Evolutionary conservation across 2,329 filamentous ascomycete genomes (phyloP).

Genomic region (Xylaria sp.): DNA sequence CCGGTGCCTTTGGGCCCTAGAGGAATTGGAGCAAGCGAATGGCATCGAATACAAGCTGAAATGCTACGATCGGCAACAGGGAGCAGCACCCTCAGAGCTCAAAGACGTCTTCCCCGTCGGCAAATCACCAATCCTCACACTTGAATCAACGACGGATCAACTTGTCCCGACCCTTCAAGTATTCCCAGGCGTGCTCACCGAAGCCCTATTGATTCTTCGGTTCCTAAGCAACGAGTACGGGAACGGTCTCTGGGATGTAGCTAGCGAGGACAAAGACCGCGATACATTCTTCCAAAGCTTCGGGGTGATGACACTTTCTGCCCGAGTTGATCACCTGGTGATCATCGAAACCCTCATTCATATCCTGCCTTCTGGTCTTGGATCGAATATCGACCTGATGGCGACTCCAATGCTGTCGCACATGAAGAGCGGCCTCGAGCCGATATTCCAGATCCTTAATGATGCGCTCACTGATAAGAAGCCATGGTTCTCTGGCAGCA

Average conservation of each 20-base stretch:
- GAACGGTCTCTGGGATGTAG: background rate
- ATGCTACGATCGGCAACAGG: background rate
- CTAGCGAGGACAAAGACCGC: background rate
- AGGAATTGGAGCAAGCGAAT: constrained; percentile 1
- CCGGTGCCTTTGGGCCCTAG: background rate
- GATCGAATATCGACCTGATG: background rate
- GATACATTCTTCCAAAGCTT: background rate
- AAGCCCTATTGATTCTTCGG: background rate
- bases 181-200: background rate
- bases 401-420: background rate
- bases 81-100: background rate
- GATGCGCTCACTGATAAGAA: background rate
- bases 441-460: background rate
- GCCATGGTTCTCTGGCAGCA: background rate
- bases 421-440: background rate
- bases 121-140: background rate
- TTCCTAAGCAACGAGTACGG: background rate
- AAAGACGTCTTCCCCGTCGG: background rate
- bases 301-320: background rate
- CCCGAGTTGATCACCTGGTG: background rate
- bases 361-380: background rate
- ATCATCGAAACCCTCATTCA: background rate
- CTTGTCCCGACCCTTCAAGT: background rate
- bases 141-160: background rate
- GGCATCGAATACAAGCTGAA: background rate